Base-by-base conservation (phyloP, 1,284 basidiomycete species). In the Trametes versicolor region DNA sequence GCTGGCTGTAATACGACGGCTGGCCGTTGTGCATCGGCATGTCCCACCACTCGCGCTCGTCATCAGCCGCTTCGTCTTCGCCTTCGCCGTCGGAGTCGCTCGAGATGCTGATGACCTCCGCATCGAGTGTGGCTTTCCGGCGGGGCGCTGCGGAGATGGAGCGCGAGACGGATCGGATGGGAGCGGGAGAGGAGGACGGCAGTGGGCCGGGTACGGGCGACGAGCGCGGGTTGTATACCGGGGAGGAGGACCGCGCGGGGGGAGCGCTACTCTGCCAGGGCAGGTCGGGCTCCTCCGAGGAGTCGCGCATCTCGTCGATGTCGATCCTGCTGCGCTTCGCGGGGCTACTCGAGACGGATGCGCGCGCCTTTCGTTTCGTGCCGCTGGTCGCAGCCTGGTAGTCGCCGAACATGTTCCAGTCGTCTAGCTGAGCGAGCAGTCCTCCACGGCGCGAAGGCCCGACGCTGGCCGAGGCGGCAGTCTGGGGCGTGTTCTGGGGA, bases 21-120 rank as follows among this genome's bases (percentile, higher is more conserved):
- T 52, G 34, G 15, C 55, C 45, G 51, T 53, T 61, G 62, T 63
- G 63, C 5, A 39, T 50, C 15, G 62, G 45, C 9, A 49, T 23
- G n/a, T 51, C 36, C 54, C 45, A 60, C 53, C 48, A 34, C 37
- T 51, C 39, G 52, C 17, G 41, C 17, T 43, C 41, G 45, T 32
- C 29, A 13, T 23, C 62, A 7, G n/a, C 27, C 32, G 51, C 34
- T n/a, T 37, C 23, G 10, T 37, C 54, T 8, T 64, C 62, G 43
- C n/a, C n/a, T n/a, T n/a, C 21, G 52, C 53, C 62, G 25, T 61
- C 63, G 15, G 62, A 66, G 62, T 70, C 65, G 56, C 66, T 67
- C 0, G 66, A 58, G 57, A 73, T 65, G 37, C 66, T 64, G 54
- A 71, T 71, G 19, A 70, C 62, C 36, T 64, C 65, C 4, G 25